Base-by-base conservation (phyloP, 78 protist genomes). In the Isochrysis galbana region DNA sequence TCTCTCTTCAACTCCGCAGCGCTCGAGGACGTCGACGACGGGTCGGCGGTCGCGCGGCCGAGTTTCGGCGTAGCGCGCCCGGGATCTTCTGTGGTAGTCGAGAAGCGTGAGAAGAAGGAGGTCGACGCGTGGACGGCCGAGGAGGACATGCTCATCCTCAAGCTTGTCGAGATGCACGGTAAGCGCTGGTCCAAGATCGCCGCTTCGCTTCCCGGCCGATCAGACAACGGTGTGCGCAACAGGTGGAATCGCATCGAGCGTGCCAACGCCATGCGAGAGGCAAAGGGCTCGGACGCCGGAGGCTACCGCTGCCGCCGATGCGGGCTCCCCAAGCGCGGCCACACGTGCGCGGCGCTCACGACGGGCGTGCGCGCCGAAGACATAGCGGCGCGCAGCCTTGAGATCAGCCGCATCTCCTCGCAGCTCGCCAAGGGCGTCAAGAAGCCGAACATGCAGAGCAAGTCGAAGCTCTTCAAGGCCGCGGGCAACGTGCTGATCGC, bases 221-320 rank as follows among this genome's bases (percentile, higher is more conserved):
- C 83, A 21, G 83, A 74, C 83, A 74, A 74, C 83, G 83, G 34
- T 25, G 83, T 74, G 83, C 83, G 83, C 83, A 74, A 74, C 26
- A 39, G 83, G 45, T 74, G 83, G 83, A 17, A 74, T 25, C 83
- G 83, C 14, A 17, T 74, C 26, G 46, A 74, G 83, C 83, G 36
- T 5, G 83, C 83, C 46, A 39, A 69, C 36, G 77, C 29, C 39
- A 14, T 69, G 34, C 10, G 23, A n/a, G 34, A 69, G 77, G 11
- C 39, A 25, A 25, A n/a, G 36, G 34, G 34, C 77, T 25, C 77
- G 29, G 77, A 22, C 36, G 2, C 45, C 22, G 70, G 70, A 22
- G 83, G 83, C n/a, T 74, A 74, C 45, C 21, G 36, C 34, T 74
- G 83, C 46, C 34, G 83, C 26, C 83, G 83, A 4, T 74, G 83